phyloP scores from a whole-genome alignment of 2,329 filamentous ascomycete genomes.

The Xylariaceae sp. region DNA sequence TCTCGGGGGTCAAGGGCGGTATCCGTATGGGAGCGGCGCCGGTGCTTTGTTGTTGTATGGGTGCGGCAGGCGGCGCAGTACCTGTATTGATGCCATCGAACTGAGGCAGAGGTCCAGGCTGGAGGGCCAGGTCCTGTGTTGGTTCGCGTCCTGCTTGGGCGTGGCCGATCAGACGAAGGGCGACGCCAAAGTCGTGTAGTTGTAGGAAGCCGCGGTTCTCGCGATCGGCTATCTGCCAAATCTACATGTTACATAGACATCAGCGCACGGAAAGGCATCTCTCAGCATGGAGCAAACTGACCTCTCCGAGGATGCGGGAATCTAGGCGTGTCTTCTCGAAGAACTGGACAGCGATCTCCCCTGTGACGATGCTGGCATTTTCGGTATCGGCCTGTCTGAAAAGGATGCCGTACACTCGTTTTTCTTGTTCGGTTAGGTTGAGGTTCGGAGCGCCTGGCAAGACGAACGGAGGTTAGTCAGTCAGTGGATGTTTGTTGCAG shows the following conservation, averaged over 20 bases:
- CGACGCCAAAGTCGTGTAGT: conserved; percentile 87
- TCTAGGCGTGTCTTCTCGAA: conserved; percentile 94
- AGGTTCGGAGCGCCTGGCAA: conserved; percentile 60
- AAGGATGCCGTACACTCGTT: conserved; percentile 86
- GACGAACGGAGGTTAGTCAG: conserved; percentile 10
- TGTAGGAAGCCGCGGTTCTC: conserved; percentile 95
- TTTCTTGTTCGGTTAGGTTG: conserved; percentile 88
- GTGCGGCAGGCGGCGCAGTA: conserved; percentile 42
- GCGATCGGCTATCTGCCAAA: conserved; percentile 98
- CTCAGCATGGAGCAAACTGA: conserved; percentile 39
- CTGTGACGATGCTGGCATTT: conserved; percentile 87
- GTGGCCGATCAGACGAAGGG: conserved; percentile 90
- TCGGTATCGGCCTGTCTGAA: conserved; percentile 92
- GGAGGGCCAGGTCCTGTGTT: conserved; percentile 74
- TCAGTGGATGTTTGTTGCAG: conserved; percentile 18
- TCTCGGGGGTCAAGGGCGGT: conserved; percentile 81
- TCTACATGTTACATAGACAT: conserved; percentile 49
- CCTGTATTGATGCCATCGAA: conserved; percentile 71
- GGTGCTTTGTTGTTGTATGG: conserved; percentile 54
- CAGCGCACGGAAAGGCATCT: not conserved
- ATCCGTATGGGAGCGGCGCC: conserved; percentile 73
- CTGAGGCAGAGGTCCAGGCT: conserved; percentile 82
- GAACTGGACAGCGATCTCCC: conserved; percentile 94
- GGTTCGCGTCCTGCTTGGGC: conserved; percentile 85
- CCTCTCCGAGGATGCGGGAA: conserved; percentile 81